These are phyloP conservation scores for Cystobasidiaceae sp. DNA, from an alignment of 1,284 basidiomycete species.

Conservation along the genomic window DNA sequence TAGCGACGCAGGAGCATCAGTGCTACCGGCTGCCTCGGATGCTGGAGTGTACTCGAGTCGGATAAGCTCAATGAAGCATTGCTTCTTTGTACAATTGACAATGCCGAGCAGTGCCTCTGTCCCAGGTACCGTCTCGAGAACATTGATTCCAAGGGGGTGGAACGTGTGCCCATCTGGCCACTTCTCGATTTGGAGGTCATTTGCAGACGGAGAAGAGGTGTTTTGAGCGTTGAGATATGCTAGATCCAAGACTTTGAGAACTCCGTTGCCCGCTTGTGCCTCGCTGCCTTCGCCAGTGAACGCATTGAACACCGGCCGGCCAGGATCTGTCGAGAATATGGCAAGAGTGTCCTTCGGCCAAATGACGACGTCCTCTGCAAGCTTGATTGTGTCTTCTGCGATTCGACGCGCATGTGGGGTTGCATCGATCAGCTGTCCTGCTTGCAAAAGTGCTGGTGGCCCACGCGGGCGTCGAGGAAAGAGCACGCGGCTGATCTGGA, in stretches of 20 bases:
- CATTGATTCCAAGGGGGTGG: slow-evolving; percentile 25
- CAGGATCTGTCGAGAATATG: slow-evolving; percentile 16
- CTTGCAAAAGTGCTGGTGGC: background rate
- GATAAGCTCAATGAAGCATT: slow-evolving; percentile 12
- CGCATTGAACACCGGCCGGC: slow-evolving; percentile 12
- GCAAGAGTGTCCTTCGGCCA: slow-evolving; percentile 10
- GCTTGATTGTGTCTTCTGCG: background rate
- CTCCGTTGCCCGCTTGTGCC: background rate
- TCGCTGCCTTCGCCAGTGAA: slow-evolving; percentile 18
- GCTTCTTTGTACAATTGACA: slow-evolving; percentile 6
- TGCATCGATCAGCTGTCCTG: slow-evolving; percentile 1
- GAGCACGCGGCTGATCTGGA: background rate
- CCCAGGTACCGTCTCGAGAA: background rate
- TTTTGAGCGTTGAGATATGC: background rate
- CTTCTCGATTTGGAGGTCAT: background rate
- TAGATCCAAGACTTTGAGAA: background rate
- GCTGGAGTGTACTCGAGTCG: background rate
- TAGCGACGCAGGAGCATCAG: background rate
- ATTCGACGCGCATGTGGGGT: background rate
- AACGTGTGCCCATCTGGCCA: slow-evolving; percentile 16
- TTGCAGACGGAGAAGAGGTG: background rate
- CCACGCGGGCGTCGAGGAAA: background rate
- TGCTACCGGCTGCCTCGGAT: background rate
- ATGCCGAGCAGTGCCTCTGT: slow-evolving; percentile 4
- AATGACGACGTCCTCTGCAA: slow-evolving; percentile 13